phyloP scores from a whole-genome alignment of 2,329 filamentous ascomycete species.

The Fusarium dlaminii region DNA sequence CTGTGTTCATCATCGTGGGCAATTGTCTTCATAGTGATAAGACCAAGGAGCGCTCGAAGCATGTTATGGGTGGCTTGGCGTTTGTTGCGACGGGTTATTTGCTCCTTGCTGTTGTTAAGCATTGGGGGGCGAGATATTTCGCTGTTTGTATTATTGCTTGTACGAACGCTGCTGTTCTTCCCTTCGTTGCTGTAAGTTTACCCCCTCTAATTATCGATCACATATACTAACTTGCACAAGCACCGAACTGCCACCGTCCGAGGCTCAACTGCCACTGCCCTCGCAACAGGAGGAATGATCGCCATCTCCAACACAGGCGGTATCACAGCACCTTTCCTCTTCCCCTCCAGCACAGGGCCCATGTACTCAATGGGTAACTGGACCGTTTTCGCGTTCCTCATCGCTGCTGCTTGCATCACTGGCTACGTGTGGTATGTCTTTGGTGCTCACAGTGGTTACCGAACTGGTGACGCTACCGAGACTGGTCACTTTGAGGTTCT shows the following conservation, averaged over 20 bases:
- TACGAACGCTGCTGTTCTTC: constrained; percentile 46
- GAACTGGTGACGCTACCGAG: constrained; percentile 36
- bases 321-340: constrained; percentile 48
- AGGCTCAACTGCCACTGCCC: constrained; percentile 46
- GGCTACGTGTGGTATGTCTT: constrained; percentile 46
- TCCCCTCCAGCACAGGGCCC: constrained; percentile 43
- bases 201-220: rapidly evolving
- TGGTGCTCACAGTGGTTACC: constrained; percentile 45
- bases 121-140: constrained; percentile 46
- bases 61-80: constrained; percentile 42
- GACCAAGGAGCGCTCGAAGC: constrained; percentile 46
- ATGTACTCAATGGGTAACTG: constrained; percentile 50
- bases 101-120: constrained; percentile 43
- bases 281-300: constrained; percentile 49
- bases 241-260: constrained; percentile 47
- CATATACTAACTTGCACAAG: constrained; percentile 14
- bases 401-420: constrained; percentile 38
- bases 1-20: constrained; percentile 47
- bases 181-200: constrained; percentile 46
- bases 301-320: constrained; percentile 48
- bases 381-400: constrained; percentile 47
- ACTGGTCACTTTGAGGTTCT: constrained; percentile 27
- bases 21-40: constrained; percentile 46
- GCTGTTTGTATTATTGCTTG: constrained; percentile 48
- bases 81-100: constrained; percentile 45